Evolutionary conservation across 2,329 filamentous ascomycete species (phyloP).

Genomic region (Corinectria fuckeliana): DNA sequence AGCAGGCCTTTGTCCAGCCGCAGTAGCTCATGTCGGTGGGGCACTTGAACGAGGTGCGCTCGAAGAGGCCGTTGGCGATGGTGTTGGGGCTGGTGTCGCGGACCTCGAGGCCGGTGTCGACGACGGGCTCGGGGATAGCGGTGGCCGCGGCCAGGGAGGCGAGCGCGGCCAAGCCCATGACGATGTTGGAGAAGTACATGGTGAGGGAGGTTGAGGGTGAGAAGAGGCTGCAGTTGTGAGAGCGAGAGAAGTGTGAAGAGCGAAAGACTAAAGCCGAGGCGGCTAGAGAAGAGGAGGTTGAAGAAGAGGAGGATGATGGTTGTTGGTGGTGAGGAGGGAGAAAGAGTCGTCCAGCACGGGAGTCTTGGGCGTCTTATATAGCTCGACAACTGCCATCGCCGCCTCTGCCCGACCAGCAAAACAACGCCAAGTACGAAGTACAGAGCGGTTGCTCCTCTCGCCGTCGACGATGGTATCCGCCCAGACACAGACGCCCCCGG

Average conservation of each 20-base stretch:
- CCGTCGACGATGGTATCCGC: not conserved
- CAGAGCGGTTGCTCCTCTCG: not conserved
- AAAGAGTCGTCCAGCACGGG: not conserved
- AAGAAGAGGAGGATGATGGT: conserved; percentile 6
- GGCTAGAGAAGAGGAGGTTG: conserved; percentile 12
- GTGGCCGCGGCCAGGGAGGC: conserved; percentile 37
- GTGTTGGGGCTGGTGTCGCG: conserved; percentile 19
- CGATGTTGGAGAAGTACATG: conserved; percentile 43
- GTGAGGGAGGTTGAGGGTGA: conserved; percentile 12
- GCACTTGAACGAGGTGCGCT: conserved; percentile 41
- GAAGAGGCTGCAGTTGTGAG: conserved; percentile 1
- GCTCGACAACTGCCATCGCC: not conserved
- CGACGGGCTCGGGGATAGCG: conserved; percentile 34
- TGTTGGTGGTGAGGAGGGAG: not conserved
- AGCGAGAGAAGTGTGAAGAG: conserved; percentile 14
- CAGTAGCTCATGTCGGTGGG: conserved; percentile 46
- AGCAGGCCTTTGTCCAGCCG: conserved; percentile 50
- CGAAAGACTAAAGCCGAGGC: conserved; percentile 18
- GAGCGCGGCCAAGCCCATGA: conserved; percentile 35
- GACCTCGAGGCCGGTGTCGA: conserved; percentile 39
- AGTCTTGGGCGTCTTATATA: conserved; percentile 11
- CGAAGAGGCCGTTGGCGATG: conserved; percentile 28
- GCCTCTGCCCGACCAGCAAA: not conserved
- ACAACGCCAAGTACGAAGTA: too few species aligned
- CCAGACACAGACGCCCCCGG: not conserved